Conservation (phyloP, 2,329 filamentous ascomycete genomes). For the Zymoseptoria ardabiliae region DNA sequence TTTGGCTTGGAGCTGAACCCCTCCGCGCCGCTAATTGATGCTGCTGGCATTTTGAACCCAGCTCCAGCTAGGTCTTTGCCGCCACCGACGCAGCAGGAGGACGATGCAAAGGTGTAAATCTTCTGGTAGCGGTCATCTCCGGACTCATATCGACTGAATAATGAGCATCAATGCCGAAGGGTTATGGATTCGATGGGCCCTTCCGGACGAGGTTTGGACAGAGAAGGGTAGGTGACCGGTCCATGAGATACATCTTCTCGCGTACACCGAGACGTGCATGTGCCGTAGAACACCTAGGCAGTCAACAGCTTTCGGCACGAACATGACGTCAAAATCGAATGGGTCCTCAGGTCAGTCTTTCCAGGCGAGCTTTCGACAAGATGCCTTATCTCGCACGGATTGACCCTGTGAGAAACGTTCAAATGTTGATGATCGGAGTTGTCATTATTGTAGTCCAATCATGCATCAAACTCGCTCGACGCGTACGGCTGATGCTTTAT, state of each 20-base stretch:
- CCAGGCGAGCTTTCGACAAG: too few species aligned
- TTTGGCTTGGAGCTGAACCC: conserved; percentile 87
- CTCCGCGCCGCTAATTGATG: conserved; percentile 69
- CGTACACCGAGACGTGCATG: not conserved
- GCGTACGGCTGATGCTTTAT: not conserved
- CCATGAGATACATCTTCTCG: not conserved
- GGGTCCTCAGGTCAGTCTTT: not conserved
- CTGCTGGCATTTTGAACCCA: conserved; percentile 64
- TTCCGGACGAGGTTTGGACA: not conserved
- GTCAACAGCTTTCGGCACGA: not conserved
- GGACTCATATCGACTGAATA: not conserved
- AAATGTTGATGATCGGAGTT: not conserved
- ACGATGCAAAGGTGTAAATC: not conserved
- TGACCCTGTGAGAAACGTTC: too few species aligned
- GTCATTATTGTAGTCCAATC: too few species aligned
- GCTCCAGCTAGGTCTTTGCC: conserved; percentile 41
- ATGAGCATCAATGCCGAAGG: not conserved
- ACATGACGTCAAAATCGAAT: not conserved
- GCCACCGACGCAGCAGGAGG: conserved; percentile 18
- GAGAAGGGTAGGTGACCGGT: not conserved
- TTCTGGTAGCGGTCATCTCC: too few species aligned
- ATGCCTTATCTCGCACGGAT: too few species aligned
- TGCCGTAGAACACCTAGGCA: not conserved
- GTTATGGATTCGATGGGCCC: not conserved
- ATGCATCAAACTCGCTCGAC: not conserved